Evolutionary conservation across 2,329 filamentous ascomycete species (phyloP).

Genomic region (Arthrobotrys iridis): DNA sequence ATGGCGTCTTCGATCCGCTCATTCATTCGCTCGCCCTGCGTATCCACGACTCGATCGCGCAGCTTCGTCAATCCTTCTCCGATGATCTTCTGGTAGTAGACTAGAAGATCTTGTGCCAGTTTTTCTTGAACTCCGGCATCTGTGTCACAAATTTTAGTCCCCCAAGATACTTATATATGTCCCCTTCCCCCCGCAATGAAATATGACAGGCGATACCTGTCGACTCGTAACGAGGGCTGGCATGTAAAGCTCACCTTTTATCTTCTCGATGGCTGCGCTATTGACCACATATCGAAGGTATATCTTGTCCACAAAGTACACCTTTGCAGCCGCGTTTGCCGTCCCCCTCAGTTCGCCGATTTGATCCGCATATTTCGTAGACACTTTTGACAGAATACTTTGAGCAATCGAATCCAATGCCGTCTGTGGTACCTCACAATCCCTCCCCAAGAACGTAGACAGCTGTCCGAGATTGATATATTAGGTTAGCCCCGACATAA

Average conservation of each 20-base stretch:
- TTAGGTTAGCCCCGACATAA: background rate
- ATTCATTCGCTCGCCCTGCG: slow-evolving; percentile 30
- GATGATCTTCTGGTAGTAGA: slow-evolving; percentile 36
- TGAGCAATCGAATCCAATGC: slow-evolving; percentile 36
- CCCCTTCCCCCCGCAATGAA: background rate
- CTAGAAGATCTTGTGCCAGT: slow-evolving; percentile 39
- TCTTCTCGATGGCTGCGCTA: slow-evolving; percentile 12
- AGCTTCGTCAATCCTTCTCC: slow-evolving; percentile 38
- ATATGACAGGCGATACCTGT: background rate
- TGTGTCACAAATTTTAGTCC: slow-evolving; percentile 13
- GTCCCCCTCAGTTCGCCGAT: slow-evolving; percentile 28
- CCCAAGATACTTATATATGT: background rate
- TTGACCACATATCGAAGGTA: slow-evolving; percentile 38
- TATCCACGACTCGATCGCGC: slow-evolving; percentile 34
- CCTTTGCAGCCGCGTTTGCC: slow-evolving; percentile 26
- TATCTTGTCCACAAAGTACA: slow-evolving; percentile 34
- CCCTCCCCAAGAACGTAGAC: background rate
- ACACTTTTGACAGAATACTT: slow-evolving; percentile 12
- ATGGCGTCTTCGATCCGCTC: slow-evolving; percentile 40
- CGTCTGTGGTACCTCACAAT: slow-evolving; percentile 11
- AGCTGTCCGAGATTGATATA: too few relatives aligned
- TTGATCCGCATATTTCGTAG: slow-evolving; percentile 14
- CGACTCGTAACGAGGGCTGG: slow-evolving; percentile 1
- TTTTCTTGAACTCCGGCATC: slow-evolving; percentile 43
- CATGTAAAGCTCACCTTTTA: slow-evolving; percentile 21